Conservation (phyloP, 805 yeast genomes). For the Hanseniaspora mollemarum region DNA sequence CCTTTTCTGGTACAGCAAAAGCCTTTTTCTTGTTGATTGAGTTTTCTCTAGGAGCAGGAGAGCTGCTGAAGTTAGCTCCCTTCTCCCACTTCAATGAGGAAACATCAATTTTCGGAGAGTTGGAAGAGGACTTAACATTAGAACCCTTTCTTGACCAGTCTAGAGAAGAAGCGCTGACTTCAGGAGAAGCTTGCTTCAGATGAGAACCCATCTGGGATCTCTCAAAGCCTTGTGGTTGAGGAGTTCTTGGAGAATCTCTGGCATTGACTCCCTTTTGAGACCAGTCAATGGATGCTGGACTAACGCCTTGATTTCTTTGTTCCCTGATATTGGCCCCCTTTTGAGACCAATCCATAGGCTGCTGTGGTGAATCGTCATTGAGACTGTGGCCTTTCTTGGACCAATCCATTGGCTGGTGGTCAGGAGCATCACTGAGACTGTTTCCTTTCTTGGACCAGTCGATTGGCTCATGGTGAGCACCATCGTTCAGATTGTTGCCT, state of each 20-base stretch:
- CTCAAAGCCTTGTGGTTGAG: neutral
- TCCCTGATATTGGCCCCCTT: no score
- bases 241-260: neutral
- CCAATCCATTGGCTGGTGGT: slow-evolving; percentile 6
- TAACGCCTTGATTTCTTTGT: no score
- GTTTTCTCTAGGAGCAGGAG: neutral
- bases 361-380: neutral
- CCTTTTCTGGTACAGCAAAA: neutral
- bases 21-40: neutral
- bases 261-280: neutral
- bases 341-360: neutral
- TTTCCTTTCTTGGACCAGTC: slow-evolving; percentile 14
- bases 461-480: neutral
- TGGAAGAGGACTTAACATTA: neutral
- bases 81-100: slow-evolving; percentile 8
- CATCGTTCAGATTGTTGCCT: neutral
- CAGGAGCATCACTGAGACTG: slow-evolving; percentile 3
- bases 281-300: no score
- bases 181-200: neutral
- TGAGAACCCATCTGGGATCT: slow-evolving; percentile 5
- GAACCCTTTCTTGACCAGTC: slow-evolving; percentile 13
- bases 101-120: neutral
- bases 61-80: neutral
- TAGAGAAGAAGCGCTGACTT: neutral
- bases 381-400: slow-evolving; percentile 1